Conservation (phyloP, 1,284 basidiomycete genomes). For the Sphaerobolus stellatus region DNA sequence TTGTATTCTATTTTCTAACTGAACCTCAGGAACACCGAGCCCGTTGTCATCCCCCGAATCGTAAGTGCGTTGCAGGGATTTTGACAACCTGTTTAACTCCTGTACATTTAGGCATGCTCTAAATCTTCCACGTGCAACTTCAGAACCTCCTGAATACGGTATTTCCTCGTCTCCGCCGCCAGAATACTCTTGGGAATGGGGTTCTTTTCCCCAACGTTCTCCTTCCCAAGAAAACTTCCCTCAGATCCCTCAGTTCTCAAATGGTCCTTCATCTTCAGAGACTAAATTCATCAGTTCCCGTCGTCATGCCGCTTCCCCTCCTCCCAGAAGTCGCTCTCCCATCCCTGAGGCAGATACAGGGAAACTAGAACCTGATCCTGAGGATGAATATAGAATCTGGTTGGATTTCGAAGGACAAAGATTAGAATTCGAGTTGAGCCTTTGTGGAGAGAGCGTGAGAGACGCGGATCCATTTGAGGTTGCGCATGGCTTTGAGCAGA, state of each 20-base stretch:
- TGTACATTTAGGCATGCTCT: constrained; percentile 14
- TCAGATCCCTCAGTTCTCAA: constrained; percentile 19
- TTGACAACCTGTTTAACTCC: background rate
- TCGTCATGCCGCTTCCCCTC: background rate
- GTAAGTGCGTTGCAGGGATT: background rate
- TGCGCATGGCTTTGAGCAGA: constrained; percentile 51
- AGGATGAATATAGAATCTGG: constrained; percentile 8
- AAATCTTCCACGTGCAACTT: constrained; percentile 49
- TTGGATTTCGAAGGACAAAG: constrained; percentile 46
- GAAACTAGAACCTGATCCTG: constrained; percentile 8
- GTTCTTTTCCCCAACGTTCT: constrained; percentile 77
- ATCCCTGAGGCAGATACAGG: constrained; percentile 9
- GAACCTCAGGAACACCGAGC: constrained; percentile 5
- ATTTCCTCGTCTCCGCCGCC: constrained; percentile 21
- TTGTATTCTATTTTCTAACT: background rate
- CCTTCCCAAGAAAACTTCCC: constrained; percentile 53
- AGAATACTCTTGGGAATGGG: constrained; percentile 86
- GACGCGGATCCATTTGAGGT: constrained; percentile 50
- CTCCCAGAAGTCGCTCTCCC: constrained; percentile 10
- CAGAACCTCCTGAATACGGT: constrained; percentile 47
- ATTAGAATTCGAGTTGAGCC: constrained; percentile 62
- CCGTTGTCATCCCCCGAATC: background rate
- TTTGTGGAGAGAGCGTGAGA: constrained; percentile 32
- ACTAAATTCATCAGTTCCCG: no score
- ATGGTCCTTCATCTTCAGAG: background rate